Base-by-base conservation (phyloP, 2,329 filamentous ascomycete species). In the Calonectria fujianensis region DNA sequence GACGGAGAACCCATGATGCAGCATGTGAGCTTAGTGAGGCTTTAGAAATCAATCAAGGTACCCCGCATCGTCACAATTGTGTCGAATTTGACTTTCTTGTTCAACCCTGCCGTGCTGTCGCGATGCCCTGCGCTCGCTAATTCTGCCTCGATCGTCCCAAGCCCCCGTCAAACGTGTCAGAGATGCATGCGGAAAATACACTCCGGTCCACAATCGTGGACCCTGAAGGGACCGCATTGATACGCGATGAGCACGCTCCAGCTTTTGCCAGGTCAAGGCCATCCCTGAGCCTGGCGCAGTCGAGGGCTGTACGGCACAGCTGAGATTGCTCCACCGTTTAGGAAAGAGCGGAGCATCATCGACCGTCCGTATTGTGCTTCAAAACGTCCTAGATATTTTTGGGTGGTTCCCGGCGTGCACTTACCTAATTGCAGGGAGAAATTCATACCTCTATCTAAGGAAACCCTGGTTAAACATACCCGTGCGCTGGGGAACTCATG, bases 101-200 rank as follows among this genome's bases (percentile, higher is more conserved):
- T 48, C 45, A 24, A 24, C 45, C 45, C 45, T 48, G 45, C 41
- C n/a, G 20, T 13, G 45, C 20, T 13, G 45, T 13, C 13, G 13
- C 18, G 45, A 48, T 48, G 20, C 45, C 20, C n/a, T 48, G 41
- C 20, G 18, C 45, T 48, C 45, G 45, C 45, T 48, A 48, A 48
- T 48, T 48, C 45, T 48, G 45, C 45, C 45, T 48, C 24, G 45
- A 48, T 48, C 45, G 20, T 48, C 41, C 41, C 41, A 45, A 45
- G 45, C 45, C 45, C 45, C 45, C n/a, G 9, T 24, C 45, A 48
- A 10, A 24, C n/a, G n/a, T 48, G 45, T 48, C 45, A 45, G 18
- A 20, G 41, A 41, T 14, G 18, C 41, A 48, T 24, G 45, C 45
- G 45, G 45, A 48, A 48, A 48, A 48, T 48, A 24, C n/a, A 11